Evolutionary conservation across 2,329 filamentous ascomycete genomes (phyloP), one percentile per base, ranked within the genome.

Genomic region (Fusarium abutilonis): DNA sequence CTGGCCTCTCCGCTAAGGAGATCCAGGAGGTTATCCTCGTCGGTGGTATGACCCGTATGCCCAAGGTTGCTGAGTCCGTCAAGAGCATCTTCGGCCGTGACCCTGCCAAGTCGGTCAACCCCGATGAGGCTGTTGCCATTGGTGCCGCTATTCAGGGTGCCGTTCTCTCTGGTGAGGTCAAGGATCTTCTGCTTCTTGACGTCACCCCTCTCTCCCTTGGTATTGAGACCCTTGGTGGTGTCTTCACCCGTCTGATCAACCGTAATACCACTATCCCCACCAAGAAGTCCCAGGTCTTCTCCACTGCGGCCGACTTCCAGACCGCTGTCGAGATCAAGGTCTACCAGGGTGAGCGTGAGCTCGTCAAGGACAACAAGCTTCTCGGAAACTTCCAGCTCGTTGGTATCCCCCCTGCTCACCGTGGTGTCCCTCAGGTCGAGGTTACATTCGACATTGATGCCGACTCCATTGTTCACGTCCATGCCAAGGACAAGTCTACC

Each of bases 301-400:
- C 93, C 53, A 98, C 94, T 47, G 93, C 93, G 51, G 93, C 94
- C 70, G 94, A 98, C 79, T 97, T 96, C 91, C 94, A 98, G 86
- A 96, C 92, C 64, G 94, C 93, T 70, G 94, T 98, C 75, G 93
- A 97, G 85, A 98, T 98, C 86, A 97, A 98, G 91, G 94, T 98
- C 66, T 98, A 89, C 90, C 93, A 98, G 89, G 94, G 94, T 85
- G 94, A 98, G 87, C 94, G 94, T 91, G 93, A 97, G 85, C 92
- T 97, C 65, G 93, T 97, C 78, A 90, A 89, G 76, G 94, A 98
- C 83, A 98, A 98, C 90, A 98, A 98, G 87, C 83, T 98, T 60
- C 88, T 98, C 57, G 94, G 94, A 63, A 98, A 98, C 90, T 98
- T 98, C 91, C 93, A 98, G 86, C 90, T 98, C 70, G 93, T 97